Evolutionary conservation across 2,329 filamentous ascomycete species (phyloP).

Genomic region (Penicillium sp.): DNA sequence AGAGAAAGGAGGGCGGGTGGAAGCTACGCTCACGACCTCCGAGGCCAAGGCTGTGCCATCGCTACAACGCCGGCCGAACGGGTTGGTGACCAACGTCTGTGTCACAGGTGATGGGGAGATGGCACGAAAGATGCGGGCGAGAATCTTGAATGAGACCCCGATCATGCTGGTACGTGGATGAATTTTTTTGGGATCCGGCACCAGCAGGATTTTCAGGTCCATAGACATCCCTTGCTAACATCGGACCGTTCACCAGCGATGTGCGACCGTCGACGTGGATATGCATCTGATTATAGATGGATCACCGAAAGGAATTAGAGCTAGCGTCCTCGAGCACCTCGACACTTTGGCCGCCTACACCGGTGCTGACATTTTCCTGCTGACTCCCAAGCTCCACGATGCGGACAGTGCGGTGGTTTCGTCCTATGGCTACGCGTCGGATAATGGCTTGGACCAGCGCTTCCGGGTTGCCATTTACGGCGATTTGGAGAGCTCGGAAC

Average conservation of each 20-base stretch:
- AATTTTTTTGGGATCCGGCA: conserved; percentile 17
- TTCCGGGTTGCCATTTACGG: conserved; percentile 93
- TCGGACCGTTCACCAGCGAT: conserved; percentile 60
- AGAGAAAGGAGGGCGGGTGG: conserved; percentile 65
- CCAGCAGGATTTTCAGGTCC: conserved; percentile 7
- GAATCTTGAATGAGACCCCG: conserved; percentile 86
- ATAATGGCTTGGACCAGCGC: conserved; percentile 80
- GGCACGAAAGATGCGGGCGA: conserved; percentile 85
- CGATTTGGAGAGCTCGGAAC: conserved; percentile 90
- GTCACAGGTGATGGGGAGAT: conserved; percentile 84
- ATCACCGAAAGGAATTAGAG: conserved; percentile 65
- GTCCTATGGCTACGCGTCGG: conserved; percentile 72
- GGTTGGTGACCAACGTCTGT: conserved; percentile 80
- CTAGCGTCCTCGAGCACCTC: conserved; percentile 76
- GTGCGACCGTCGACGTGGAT: conserved; percentile 90
- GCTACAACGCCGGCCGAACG: conserved; percentile 51
- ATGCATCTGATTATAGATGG: conserved; percentile 84
- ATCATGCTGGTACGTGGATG: conserved; percentile 75
- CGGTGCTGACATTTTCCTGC: conserved; percentile 92
- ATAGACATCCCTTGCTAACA: conserved; percentile 22
- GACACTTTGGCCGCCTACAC: conserved; percentile 85
- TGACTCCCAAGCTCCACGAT: conserved; percentile 81
- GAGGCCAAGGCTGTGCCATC: conserved; percentile 67
- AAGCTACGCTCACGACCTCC: conserved; percentile 80
- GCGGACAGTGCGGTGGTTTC: conserved; percentile 73